Base-by-base conservation (phyloP, 2,329 filamentous ascomycete species). In the Aspergillus brunneoviolaceus region DNA sequence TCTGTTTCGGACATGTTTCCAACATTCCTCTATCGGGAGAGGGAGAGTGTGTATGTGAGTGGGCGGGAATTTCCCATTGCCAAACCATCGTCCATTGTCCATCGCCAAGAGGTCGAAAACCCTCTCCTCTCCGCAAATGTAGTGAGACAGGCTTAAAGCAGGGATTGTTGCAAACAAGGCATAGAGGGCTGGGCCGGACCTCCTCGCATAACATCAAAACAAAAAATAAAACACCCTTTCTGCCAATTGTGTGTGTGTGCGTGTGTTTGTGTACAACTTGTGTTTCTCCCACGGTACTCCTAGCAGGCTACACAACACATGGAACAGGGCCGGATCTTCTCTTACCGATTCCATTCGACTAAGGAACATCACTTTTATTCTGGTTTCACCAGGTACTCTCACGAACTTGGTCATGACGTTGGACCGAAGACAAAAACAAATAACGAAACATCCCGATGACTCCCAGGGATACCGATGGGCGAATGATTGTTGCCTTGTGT, bases 111-210 rank as follows among this genome's bases (percentile, higher is more conserved):
- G 19, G 25, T 12, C 29, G 53, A 27, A 27, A 29, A 33, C 50
- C 35, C n/a, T 54, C 31, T 35, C 11, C 33, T 35, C 33, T 35
- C 33, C 33, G 14, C 33, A 35, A 11, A 35, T 35, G 3, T 39
- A 45, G 35, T 60, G 58, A 60, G 58, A 62, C 60, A 60, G 31
- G 27, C 29, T 57, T 50, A 25, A 58, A 52, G 50, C 55, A 55
- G 55, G 59, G 59, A 47, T 61, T 35, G 9, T 29, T 14, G 42
- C 25, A 55, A 55, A 55, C 53, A 55, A 55, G 53, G 42, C 16
- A 55, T 29, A 16, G 48, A 45, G 42, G 27, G 48, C 53, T 49
- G n/a, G 25, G 10, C 11, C 33, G 14, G 33, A 35, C 47, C 53
- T 55, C 53, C 52, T 58, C 47, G 50, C 52, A 52, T 56, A 31